Percentiles rank a stretch among this genome's conserved stretches.
Conservation (phyloP, 2,329 filamentous ascomycete genomes). For the Emydomyces testavorans region DNA sequence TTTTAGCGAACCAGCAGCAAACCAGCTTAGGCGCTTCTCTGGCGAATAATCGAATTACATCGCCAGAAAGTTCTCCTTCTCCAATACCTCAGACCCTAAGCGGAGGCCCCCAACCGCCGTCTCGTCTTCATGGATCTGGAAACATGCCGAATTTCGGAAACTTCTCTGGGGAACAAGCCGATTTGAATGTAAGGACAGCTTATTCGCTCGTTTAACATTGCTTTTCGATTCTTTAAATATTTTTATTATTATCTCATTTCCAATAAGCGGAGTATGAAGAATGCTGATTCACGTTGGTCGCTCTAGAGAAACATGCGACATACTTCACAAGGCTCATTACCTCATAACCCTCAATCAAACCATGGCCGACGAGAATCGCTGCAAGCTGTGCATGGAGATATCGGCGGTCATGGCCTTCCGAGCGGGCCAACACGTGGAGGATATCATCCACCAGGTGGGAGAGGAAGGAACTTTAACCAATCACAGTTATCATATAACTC, state of each 20-base stretch:
- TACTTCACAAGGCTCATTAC: slow-evolving; percentile 46
- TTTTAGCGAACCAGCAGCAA: slow-evolving; percentile 34
- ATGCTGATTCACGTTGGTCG: slow-evolving; percentile 18
- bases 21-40: slow-evolving; percentile 38
- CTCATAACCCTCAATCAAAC: slow-evolving; percentile 48
- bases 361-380: slow-evolving; percentile 80
- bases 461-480: slow-evolving; percentile 47
- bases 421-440: slow-evolving; percentile 45
- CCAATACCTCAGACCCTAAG: slow-evolving; percentile 86
- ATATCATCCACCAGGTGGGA: slow-evolving; percentile 43
- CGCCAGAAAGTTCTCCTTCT: slow-evolving; percentile 77
- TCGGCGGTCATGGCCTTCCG: slow-evolving; percentile 44
- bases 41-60: slow-evolving; percentile 61
- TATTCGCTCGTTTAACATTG: neutral
- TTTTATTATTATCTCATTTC: too few species aligned
- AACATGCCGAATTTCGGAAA: slow-evolving; percentile 72
- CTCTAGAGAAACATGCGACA: slow-evolving; percentile 34
- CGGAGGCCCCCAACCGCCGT: slow-evolving; percentile 63
- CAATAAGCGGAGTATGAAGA: too few species aligned
- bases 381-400: slow-evolving; percentile 67
- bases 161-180: slow-evolving; percentile 57
- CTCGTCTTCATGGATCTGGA: slow-evolving; percentile 57
- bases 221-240: too few species aligned
- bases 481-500: slow-evolving; percentile 41
- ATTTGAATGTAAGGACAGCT: slow-evolving; percentile 53